Evolutionary conservation across 495 filamentous ascomycete genomes (phyloP).

Genomic region (Xylaria castorea): DNA sequence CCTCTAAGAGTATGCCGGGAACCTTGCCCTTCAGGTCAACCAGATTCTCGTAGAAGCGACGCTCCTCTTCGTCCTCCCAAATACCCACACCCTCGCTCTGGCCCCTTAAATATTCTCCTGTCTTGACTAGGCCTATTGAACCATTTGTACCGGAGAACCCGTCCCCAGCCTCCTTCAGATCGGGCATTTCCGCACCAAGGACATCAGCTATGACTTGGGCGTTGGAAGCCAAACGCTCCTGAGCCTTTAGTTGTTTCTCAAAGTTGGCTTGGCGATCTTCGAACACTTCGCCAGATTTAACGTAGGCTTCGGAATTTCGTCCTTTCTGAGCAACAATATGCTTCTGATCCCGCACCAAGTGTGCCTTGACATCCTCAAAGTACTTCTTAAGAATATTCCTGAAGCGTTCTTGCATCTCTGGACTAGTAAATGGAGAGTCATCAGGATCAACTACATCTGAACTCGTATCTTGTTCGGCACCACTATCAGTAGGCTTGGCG

Average conservation of each 20-base stretch:
- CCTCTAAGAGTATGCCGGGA: conserved; percentile 89
- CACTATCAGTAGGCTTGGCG: conserved; percentile 53
- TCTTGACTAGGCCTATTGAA: conserved; percentile 90
- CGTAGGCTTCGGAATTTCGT: conserved; percentile 96
- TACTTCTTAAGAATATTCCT: conserved; percentile 87
- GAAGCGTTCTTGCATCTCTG: conserved; percentile 85
- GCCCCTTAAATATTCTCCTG: conserved; percentile 89
- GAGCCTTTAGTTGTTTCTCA: conserved; percentile 87
- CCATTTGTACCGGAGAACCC: conserved; percentile 67
- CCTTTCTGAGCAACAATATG: conserved; percentile 80
- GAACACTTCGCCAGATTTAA: conserved; percentile 98
- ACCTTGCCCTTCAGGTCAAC: conserved; percentile 96
- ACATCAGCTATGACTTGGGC: conserved; percentile 90
- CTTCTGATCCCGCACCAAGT: conserved; percentile 89
- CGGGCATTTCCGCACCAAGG: conserved; percentile 92
- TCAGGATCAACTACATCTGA: conserved; percentile 51
- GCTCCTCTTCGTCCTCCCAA: conserved; percentile 98
- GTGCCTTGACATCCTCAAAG: conserved; percentile 89
- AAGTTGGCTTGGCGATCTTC: conserved; percentile 96
- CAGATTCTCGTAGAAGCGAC: conserved; percentile 96
- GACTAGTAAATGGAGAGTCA: conserved; percentile 74
- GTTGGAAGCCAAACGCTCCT: conserved; percentile 89
- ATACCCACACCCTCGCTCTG: conserved; percentile 94
- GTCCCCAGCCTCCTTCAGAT: conserved; percentile 82
- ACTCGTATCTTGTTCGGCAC: conserved; percentile 51